Conservation (phyloP, 331 rosid genomes). For the Dryas integrifolia region DNA sequence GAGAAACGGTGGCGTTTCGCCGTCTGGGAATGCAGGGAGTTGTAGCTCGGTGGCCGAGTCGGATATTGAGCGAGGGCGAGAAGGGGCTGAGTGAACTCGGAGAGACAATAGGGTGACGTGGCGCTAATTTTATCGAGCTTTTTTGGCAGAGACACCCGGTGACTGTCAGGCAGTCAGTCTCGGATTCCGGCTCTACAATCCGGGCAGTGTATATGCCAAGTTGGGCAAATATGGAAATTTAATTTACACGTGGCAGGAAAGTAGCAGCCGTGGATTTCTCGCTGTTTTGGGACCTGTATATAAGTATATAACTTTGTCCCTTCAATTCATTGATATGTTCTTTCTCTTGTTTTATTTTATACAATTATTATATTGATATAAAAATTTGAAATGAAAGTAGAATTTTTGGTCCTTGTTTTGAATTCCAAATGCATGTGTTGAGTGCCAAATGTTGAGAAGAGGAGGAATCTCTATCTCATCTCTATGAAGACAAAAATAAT, state of each 20-base stretch:
- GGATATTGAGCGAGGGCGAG: conserved; percentile 48
- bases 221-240: background rate
- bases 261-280: background rate
- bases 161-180: background rate
- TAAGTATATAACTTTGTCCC: background rate
- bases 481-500: background rate
- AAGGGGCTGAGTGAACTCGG: conserved; percentile 33
- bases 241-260: background rate
- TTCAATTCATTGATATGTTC: background rate
- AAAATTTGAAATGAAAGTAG: no score
- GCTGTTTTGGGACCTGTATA: background rate
- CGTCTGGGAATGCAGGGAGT: conserved; percentile 33
- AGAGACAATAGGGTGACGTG: background rate
- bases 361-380: no score
- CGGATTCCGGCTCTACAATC: background rate
- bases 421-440: background rate
- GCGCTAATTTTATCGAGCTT: background rate
- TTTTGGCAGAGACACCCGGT: background rate
- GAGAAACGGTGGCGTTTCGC: conserved; percentile 40
- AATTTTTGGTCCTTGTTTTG: background rate
- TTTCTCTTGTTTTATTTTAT: background rate
- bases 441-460: no score
- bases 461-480: background rate
- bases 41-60: conserved; percentile 40
- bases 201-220: no score